phyloP scores from a whole-genome alignment of 1,284 basidiomycete genomes.

The Kalmanozyma brasiliensis region DNA sequence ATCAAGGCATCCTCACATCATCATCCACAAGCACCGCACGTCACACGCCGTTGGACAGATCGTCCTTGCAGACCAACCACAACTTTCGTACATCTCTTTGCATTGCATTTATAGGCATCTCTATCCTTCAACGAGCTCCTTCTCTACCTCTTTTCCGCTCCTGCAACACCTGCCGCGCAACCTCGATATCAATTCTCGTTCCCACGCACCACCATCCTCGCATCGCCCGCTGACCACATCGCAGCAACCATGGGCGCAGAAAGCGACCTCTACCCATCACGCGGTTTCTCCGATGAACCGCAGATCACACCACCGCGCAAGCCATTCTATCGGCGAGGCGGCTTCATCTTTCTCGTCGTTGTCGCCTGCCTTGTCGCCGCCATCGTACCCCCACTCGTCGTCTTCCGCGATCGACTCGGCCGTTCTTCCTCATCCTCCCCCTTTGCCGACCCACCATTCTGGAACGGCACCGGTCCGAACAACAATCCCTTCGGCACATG shows the following conservation, averaged over 20 bases:
- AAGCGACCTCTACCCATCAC: constrained; percentile 3
- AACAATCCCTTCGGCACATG: constrained; percentile 42
- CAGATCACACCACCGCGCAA: constrained; percentile 13
- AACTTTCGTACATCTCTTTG: too few relatives aligned
- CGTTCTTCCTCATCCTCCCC: constrained; percentile 3
- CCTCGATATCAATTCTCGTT: too few relatives aligned
- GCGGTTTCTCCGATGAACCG: constrained; percentile 33
- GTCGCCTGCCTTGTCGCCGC: constrained; percentile 28
- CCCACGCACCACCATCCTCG: too few relatives aligned
- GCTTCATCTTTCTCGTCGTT: constrained; percentile 32
- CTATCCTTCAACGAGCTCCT: too few relatives aligned
- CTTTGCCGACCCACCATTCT: constrained; percentile 33
- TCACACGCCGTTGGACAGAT: too few relatives aligned
- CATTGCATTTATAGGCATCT: too few relatives aligned
- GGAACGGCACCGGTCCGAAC: constrained; percentile 48
- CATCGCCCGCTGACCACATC: too few relatives aligned
- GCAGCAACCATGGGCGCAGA: constrained; percentile 23
- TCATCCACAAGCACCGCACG: too few relatives aligned
- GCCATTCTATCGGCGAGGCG: constrained; percentile 28
- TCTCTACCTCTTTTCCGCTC: too few relatives aligned
- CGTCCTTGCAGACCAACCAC: too few relatives aligned
- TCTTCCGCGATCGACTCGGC: constrained; percentile 28
- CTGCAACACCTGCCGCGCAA: too few relatives aligned
- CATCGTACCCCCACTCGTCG: constrained; percentile 30
- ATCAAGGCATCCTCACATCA: too few relatives aligned